Evolutionary conservation across 164 flowering plant species (phyloP).

Genomic region (Berberis vulgaris): DNA sequence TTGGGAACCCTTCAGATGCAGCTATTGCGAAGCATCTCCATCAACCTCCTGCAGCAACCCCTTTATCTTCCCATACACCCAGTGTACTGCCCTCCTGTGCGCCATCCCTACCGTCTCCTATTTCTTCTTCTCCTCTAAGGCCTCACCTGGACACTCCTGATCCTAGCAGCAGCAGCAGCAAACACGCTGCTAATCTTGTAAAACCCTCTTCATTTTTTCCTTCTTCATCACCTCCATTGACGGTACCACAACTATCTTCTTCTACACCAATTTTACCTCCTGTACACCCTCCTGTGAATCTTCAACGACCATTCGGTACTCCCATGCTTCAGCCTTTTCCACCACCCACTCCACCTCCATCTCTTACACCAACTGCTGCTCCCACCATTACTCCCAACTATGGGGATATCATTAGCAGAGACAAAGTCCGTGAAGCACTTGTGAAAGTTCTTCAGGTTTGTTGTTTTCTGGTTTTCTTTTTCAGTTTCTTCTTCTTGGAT

Average conservation of each 20-base stretch:
- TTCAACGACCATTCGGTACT: constrained; percentile 7
- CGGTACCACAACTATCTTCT: neutral
- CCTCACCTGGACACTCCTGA: neutral
- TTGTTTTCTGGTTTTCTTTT: neutral
- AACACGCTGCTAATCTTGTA: neutral
- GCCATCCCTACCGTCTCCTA: constrained; percentile 28
- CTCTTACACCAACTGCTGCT: neutral
- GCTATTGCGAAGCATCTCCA: constrained; percentile 11
- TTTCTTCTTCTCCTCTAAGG: constrained; percentile 8
- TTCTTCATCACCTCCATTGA: constrained; percentile 21
- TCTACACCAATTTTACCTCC: neutral
- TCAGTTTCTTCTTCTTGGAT: neutral
- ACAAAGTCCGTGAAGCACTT: neutral
- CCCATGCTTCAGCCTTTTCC: neutral
- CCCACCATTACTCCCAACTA: neutral
- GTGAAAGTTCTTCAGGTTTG: neutral
- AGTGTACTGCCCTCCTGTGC: constrained; percentile 21
- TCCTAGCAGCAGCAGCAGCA: constrained; percentile 12
- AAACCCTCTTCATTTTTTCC: neutral
- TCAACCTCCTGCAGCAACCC: constrained; percentile 10
- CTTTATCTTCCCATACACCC: constrained; percentile 26
- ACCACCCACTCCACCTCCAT: neutral
- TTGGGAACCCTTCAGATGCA: constrained; percentile 22
- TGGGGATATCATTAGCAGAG: neutral
- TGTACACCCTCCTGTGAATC: constrained; percentile 11